Conservation (phyloP, 73 alveolate species). For the Durusdinium trenchii region DNA sequence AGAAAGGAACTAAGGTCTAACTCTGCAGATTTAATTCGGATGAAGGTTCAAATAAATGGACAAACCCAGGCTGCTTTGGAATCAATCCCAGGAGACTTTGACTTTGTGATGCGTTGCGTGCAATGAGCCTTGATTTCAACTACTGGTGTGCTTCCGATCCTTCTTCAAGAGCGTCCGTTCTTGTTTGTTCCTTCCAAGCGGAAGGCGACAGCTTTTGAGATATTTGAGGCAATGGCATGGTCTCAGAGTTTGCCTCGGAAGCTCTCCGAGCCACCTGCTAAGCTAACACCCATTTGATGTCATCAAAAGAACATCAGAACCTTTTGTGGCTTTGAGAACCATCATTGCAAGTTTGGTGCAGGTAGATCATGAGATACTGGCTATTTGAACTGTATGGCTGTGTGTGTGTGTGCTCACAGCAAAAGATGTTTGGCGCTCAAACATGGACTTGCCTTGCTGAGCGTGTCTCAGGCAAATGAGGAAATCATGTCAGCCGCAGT, state of each 20-base stretch:
- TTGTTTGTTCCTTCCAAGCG: neutral
- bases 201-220: neutral
- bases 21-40: neutral
- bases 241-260: constrained; percentile 50
- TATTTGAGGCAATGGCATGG: constrained; percentile 52
- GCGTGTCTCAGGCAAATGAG: constrained; percentile 12
- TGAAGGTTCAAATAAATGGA: neutral
- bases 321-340: too few species aligned
- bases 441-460: too few species aligned
- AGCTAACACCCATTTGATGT: too few species aligned
- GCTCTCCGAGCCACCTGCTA: constrained; percentile 56
- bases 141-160: too few species aligned
- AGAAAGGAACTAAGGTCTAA: neutral
- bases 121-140: neutral
- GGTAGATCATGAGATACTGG: too few species aligned
- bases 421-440: too few species aligned
- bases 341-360: too few species aligned
- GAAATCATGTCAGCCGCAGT: constrained; percentile 65
- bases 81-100: neutral
- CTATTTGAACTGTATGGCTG: too few species aligned
- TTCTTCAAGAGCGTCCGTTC: neutral
- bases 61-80: too few species aligned
- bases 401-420: too few species aligned
- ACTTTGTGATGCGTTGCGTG: constrained; percentile 61
- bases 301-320: too few species aligned